Evolutionary conservation across 129 eudicot species (phyloP).

Genomic region (Daucus carota): DH1_v3.0 NC_030382.2:48681001-48681500

Average conservation of each 20-base stretch:
- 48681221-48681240: constrained; percentile 71
- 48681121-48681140: constrained; percentile 52
- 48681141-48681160: constrained; percentile 87
- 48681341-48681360: background rate
- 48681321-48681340: background rate
- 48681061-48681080: background rate
- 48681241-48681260: constrained; percentile 38
- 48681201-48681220: constrained; percentile 78
- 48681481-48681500: too few relatives aligned
- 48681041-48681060: constrained; percentile 82
- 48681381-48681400: background rate
- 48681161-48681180: constrained; percentile 52
- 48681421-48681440: background rate
- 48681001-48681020: constrained; percentile 57
- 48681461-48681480: background rate
- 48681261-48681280: constrained; percentile 56
- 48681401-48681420: background rate
- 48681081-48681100: background rate
- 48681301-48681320: background rate
- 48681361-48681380: background rate
- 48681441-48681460: background rate
- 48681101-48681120: background rate
- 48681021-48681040: constrained; percentile 78
- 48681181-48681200: constrained; percentile 78
- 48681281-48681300: constrained; percentile 49